Conservation (phyloP, 1,139 yeast species). For the Hansenula lynferdii region DNA sequence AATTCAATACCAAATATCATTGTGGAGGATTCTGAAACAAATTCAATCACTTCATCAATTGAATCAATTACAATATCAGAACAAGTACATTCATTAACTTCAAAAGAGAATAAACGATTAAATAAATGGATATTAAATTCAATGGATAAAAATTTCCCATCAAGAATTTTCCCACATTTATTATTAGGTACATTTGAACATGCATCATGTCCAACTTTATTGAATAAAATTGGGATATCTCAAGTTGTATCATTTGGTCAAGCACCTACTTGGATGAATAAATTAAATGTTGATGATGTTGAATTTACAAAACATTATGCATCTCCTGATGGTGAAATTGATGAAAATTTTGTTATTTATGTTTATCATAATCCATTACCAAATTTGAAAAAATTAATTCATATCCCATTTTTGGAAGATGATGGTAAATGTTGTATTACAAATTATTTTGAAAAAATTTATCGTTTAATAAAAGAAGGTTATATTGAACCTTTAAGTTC, state of each 20-base stretch:
- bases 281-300: not conserved
- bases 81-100: not conserved
- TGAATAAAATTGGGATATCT: slow-evolving; percentile 59
- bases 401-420: slow-evolving; percentile 28
- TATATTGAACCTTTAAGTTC: slow-evolving; percentile 14
- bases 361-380: slow-evolving; percentile 1
- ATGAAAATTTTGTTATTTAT: not conserved
- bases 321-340: not conserved
- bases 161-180: slow-evolving; percentile 66
- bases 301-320: not conserved
- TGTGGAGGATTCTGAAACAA: too few relatives aligned
- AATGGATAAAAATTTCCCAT: slow-evolving; percentile 19
- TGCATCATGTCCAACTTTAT: slow-evolving; percentile 63
- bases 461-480: slow-evolving; percentile 35
- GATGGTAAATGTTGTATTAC: slow-evolving; percentile 42
- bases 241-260: slow-evolving; percentile 84
- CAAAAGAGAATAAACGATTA: not conserved
- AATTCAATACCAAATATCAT: not conserved
- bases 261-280: slow-evolving; percentile 45
- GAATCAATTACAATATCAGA: not conserved
- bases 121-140: not conserved
- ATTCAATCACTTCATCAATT: not conserved
- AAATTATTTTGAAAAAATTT: slow-evolving; percentile 31
- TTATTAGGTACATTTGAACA: slow-evolving; percentile 79
- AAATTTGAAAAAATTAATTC: not conserved